A percentile compares a stretch with the other conserved stretches of the same genome.
phyloP scores from a whole-genome alignment of 2,329 filamentous ascomycete species.

The Didymella lethalis region DNA sequence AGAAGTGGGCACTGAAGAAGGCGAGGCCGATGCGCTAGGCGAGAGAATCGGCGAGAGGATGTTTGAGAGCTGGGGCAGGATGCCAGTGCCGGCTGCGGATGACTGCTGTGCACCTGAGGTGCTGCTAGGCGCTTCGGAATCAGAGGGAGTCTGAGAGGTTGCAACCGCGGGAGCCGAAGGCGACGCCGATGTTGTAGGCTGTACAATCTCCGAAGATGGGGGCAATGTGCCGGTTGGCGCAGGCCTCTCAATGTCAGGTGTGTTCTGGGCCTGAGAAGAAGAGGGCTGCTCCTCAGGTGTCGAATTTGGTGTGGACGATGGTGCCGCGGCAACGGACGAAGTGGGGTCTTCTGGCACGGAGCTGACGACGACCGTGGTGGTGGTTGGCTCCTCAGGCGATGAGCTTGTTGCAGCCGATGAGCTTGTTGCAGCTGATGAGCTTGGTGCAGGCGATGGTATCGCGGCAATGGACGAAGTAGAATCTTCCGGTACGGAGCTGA shows the following conservation, averaged over 20 bases:
- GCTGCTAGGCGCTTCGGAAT: constrained; percentile 13
- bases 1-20: constrained; percentile 1
- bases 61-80: constrained; percentile 8
- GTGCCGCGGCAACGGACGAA: background rate
- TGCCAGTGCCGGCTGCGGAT: constrained; percentile 11
- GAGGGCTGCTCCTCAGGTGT: background rate
- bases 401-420: background rate
- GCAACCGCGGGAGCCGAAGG: constrained; percentile 13
- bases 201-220: constrained; percentile 9
- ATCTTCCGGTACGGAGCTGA: background rate
- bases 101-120: constrained; percentile 1
- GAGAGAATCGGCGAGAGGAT: constrained; percentile 10
- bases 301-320: background rate
- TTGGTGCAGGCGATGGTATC: too few relatives aligned
- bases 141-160: constrained; percentile 20
- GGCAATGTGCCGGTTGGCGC: constrained; percentile 5
- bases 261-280: constrained; percentile 7
- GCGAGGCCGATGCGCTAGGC: constrained; percentile 6
- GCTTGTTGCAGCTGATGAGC: background rate
- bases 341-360: background rate
- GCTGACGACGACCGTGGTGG: background rate
- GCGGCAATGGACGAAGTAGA: background rate
- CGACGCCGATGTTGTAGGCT: constrained; percentile 9
- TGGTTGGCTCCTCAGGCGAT: background rate
- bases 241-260: constrained; percentile 3